These are phyloP conservation scores for Barbarea vulgaris DNA, from an alignment of 345 rosid species.

Conservation along the genomic window DNA sequence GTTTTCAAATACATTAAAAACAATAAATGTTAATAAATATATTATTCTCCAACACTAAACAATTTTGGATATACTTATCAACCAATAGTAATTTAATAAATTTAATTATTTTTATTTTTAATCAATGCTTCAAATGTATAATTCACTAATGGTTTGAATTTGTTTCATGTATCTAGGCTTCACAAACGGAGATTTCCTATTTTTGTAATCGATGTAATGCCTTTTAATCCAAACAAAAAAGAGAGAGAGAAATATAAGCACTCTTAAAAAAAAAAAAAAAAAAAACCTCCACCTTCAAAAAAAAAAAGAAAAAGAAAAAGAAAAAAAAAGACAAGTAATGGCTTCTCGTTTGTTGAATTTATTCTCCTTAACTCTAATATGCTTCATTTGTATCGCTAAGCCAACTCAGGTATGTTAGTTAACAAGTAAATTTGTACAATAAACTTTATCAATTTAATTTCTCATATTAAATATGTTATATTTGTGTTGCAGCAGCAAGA, in stretches of 20 bases:
- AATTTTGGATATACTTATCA: too few species aligned
- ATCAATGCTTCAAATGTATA: too few species aligned
- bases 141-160: background rate
- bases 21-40: too few species aligned
- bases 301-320: background rate
- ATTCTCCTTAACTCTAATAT: slow-evolving; percentile 6
- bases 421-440: background rate
- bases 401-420: slow-evolving; percentile 13
- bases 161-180: background rate
- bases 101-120: too few species aligned
- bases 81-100: too few species aligned
- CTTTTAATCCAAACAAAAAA: background rate
- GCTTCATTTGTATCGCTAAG: slow-evolving; percentile 16
- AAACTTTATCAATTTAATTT: background rate
- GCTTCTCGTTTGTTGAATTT: slow-evolving; percentile 33
- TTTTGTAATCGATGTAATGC: slow-evolving; percentile 3
- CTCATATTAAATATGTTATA: background rate
- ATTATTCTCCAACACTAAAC: too few species aligned
- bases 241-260: background rate
- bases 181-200: background rate
- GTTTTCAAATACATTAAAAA: too few species aligned
- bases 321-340: background rate
- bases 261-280: background rate
- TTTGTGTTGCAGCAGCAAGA: slow-evolving; percentile 22
- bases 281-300: background rate